Evolutionary conservation across 1,284 basidiomycete genomes (phyloP).

Genomic region (Irpex lacteus): DNA sequence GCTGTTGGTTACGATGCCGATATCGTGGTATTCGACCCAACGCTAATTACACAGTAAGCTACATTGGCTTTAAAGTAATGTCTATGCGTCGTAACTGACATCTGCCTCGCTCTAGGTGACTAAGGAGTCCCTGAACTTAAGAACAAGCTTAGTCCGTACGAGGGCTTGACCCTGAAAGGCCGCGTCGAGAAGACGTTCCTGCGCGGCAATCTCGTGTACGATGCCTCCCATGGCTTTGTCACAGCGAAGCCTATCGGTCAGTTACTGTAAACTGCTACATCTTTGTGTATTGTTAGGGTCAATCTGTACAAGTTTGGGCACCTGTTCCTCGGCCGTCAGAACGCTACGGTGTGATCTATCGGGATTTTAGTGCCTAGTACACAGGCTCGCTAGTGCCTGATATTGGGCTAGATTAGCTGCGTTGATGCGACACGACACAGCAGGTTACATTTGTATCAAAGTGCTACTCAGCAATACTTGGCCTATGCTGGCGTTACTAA

Average conservation of each 20-base stretch:
- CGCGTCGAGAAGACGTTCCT: conserved; percentile 75
- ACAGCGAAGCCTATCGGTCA: conserved; percentile 30
- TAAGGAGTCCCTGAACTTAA: conserved; percentile 77
- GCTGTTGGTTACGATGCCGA: conserved; percentile 79
- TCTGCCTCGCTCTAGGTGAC: conserved; percentile 52
- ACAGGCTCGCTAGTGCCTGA: too few species aligned
- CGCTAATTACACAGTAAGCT: conserved; percentile 57
- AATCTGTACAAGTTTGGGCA: too few species aligned
- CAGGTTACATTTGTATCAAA: neutral
- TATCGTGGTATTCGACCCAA: conserved; percentile 80
- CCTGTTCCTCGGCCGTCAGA: neutral
- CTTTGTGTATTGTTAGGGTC: neutral
- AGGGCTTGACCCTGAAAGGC: conserved; percentile 70
- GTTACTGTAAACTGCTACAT: conserved; percentile 23
- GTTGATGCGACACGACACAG: neutral
- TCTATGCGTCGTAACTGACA: conserved; percentile 13
- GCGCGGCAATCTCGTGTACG: conserved; percentile 70
- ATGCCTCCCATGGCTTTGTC: conserved; percentile 34
- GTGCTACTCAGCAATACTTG: neutral
- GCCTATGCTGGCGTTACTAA: too few species aligned
- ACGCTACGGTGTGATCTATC: neutral
- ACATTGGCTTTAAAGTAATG: neutral
- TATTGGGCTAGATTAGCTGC: neutral
- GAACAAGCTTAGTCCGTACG: conserved; percentile 90
- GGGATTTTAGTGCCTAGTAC: neutral